Evolutionary conservation across 805 yeast species (phyloP), one percentile per base, ranked within the genome.

Genomic region (Starmerella geochares): DNA sequence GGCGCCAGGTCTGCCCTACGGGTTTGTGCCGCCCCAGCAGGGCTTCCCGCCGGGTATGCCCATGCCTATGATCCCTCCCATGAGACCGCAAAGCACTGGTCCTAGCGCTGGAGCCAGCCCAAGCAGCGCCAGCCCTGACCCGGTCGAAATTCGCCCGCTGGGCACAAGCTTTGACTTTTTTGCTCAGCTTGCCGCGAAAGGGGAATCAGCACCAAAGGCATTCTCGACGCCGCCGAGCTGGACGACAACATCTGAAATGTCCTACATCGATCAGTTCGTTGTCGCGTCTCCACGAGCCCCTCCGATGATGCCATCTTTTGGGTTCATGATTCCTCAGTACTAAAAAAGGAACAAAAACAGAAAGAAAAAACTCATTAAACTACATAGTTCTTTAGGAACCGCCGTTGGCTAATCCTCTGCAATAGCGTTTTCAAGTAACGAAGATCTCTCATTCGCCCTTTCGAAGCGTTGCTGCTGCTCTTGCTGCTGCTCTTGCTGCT

Each of bases 101-200:
- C 45, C 27, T 13, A 24, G 27, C 28, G 46, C 46, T 10, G 46
- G 36, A 7, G 35, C 25, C n/a, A 31, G 33, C 24, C 45, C 33
- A 10, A 17, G 27, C 2, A 21, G 27, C 13, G 46, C 37, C 20
- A 29, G 46, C 20, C 37, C 46, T 7, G 46, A 42, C 8, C 41
- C 41, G 21, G 24, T 28, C 19, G 53, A 41, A 10, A 24, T 45
- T 24, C 33, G 35, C 24, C 51, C 52, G 4, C 32, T 47, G 19
- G 51, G 36, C 33, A 28, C 28, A 19, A 40, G 37, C 29, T 55
- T 53, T 32, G 58, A 55, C 49, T 54, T 40, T 42, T 31, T 51
- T 23, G 57, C 50, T 7, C 47, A 35, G 28, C 49, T 51, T 25
- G 64, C 75, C 65, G 69, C 65, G 16, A 62, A 75, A 7, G 70